phyloP scores from a whole-genome alignment of 805 yeast genomes.

The Sugiyamaella valdiviana region DNA sequence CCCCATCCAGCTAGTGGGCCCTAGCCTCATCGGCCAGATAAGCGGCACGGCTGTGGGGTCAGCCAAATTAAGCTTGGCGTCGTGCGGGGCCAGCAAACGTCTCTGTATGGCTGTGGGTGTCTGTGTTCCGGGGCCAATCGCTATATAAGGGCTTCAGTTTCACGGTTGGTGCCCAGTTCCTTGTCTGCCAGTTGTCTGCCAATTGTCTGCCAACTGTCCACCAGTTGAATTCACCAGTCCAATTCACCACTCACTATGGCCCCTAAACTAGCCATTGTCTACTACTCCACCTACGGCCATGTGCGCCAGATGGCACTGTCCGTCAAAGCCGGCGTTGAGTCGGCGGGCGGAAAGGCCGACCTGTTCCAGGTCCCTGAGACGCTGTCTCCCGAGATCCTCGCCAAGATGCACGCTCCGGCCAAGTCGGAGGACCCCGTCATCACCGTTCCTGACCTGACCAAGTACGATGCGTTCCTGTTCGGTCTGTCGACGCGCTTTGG shows the following conservation, averaged over 20 bases:
- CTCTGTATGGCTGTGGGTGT: too few species aligned
- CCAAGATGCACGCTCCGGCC: constrained; percentile 57
- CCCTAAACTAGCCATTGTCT: constrained; percentile 63
- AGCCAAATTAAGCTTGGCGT: too few species aligned
- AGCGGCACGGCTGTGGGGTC: too few species aligned
- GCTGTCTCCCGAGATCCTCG: constrained; percentile 53
- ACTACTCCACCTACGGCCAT: constrained; percentile 81
- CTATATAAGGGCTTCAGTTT: too few species aligned
- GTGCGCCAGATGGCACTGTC: constrained; percentile 62
- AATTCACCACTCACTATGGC: constrained; percentile 25
- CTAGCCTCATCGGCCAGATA: too few species aligned
- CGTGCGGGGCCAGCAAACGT: too few species aligned
- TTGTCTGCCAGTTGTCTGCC: too few species aligned
- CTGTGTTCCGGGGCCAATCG: too few species aligned
- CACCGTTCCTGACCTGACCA: constrained; percentile 49
- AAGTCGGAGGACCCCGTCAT: constrained; percentile 41
- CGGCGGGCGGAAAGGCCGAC: constrained; percentile 64
- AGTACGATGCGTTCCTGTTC: constrained; percentile 68
- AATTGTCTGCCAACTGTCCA: too few species aligned
- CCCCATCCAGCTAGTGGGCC: too few species aligned
- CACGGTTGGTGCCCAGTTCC: too few species aligned
- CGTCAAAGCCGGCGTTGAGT: constrained; percentile 60
- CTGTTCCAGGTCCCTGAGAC: constrained; percentile 81
- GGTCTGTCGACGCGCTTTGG: constrained; percentile 83
- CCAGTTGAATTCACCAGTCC: too few species aligned